Percentiles rank a stretch among this genome's conserved stretches.
Conservation (phyloP, 805 yeast species). For the Hanseniaspora pseudoguilliermondii region DNA sequence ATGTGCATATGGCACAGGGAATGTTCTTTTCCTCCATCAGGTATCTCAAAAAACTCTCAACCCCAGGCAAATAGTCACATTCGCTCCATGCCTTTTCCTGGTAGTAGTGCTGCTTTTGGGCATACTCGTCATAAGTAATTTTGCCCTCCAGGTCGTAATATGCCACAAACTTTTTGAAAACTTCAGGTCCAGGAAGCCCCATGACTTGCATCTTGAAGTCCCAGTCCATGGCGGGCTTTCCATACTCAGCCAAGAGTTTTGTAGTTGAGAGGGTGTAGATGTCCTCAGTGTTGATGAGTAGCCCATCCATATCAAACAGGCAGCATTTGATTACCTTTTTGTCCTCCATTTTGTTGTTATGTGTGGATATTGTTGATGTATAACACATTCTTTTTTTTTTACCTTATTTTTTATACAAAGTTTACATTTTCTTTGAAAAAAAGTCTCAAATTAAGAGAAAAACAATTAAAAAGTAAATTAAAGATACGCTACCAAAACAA, state of each 20-base stretch:
- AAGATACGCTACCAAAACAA: too few relatives aligned
- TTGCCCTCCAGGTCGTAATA: slow-evolving; percentile 56
- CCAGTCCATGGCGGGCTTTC: slow-evolving; percentile 79
- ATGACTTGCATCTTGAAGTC: slow-evolving; percentile 76
- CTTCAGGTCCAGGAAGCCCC: slow-evolving; percentile 79
- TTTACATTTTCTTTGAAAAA: too few relatives aligned
- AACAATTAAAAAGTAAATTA: too few relatives aligned
- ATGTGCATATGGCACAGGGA: slow-evolving; percentile 86
- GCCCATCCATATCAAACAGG: slow-evolving; percentile 80
- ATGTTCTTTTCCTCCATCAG: slow-evolving; percentile 36
- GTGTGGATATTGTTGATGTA: too few relatives aligned
- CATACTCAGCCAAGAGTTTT: slow-evolving; percentile 50
- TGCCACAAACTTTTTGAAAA: slow-evolving; percentile 52
- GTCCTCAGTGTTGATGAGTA: slow-evolving; percentile 82
- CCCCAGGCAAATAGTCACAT: slow-evolving; percentile 71
- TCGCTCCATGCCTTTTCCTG: slow-evolving; percentile 50
- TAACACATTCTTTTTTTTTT: too few relatives aligned
- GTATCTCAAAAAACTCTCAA: slow-evolving; percentile 48
- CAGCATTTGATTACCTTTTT: slow-evolving; percentile 23
- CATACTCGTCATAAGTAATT: slow-evolving; percentile 42
- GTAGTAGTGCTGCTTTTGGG: slow-evolving; percentile 36
- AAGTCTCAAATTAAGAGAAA: too few relatives aligned
- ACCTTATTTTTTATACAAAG: too few relatives aligned
- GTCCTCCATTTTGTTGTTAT: not conserved
- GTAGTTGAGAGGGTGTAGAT: slow-evolving; percentile 71